Evolutionary conservation across 495 filamentous ascomycete genomes (phyloP), one percentile per base, ranked within the genome.

Genomic region (Hapsidospora chrysogenum): DNA sequence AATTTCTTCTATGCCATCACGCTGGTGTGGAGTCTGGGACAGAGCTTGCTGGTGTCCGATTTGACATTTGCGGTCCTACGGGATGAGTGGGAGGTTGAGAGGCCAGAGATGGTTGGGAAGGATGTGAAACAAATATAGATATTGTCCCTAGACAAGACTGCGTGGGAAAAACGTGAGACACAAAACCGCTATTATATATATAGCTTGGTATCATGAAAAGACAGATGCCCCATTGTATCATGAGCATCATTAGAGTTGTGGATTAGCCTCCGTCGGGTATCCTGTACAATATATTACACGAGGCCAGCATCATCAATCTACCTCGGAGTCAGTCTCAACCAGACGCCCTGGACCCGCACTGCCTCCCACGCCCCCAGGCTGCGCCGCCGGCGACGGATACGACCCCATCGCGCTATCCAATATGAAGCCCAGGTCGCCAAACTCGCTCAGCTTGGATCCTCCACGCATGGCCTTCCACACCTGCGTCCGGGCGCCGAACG

Each of bases 1-100:
- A 97, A 97, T 53, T 97, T 97, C 61, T 97, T 96, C 60, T 97
- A 97, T 48, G 89, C 89, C 46, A 96, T 97, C 49, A 97, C 89
- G 3, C 67, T 97, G 0, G 89, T 96, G 11, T 97, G 89, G 89
- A 89, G 83, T 47, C 57, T 97, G 3, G 89, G 84, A 0, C 63
- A 85, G 26, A 85, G 82, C 1, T 49, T 95, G 19, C 47, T 76
- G 25, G 68, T 95, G 0, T 80, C 76, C 7, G 89, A 97, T 49
- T 64, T 76, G 31, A 57, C 94, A 2, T 97, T 87, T 56, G 84
- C 86, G 0, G 80, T 85, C 5, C 59, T 96, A 29, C 55, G 87
- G 35, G 89, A 97, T 43, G 92, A 97, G 53, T 87, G 82, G 80
- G 89, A 97, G 54, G 70, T 81, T 17, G 84, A 94, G 50, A 58